Conservation (phyloP, 2,329 filamentous ascomycete genomes). For the Clonostachys rhizophaga region DNA sequence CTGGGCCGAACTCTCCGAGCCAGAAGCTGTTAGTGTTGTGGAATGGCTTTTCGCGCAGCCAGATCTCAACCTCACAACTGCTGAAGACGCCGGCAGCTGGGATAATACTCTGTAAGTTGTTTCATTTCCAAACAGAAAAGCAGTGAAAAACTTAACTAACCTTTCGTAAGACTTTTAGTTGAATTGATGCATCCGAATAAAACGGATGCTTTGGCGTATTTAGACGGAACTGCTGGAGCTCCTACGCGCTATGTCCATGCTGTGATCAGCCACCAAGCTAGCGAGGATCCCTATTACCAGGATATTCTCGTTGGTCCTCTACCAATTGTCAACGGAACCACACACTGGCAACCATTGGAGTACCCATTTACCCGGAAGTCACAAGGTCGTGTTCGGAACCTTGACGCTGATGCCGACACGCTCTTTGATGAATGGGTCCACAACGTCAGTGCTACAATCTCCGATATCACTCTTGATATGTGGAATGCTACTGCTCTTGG, state of each 20-base stretch:
- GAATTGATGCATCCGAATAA: constrained; percentile 3
- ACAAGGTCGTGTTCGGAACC: constrained; percentile 7
- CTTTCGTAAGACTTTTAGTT: constrained; percentile 30
- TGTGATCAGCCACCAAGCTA: constrained; percentile 30
- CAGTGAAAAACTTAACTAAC: constrained; percentile 26
- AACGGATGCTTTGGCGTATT: constrained; percentile 3
- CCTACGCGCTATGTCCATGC: constrained; percentile 18
- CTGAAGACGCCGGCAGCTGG: constrained; percentile 23
- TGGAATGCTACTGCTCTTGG: constrained; percentile 30
- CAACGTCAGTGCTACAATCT: background rate
- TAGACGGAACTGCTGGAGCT: constrained; percentile 1
- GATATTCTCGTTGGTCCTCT: constrained; percentile 46
- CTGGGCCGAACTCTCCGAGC: no score
- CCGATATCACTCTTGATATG: background rate
- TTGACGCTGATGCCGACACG: no score
- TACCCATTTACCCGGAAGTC: constrained; percentile 29
- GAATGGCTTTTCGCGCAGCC: constrained; percentile 29
- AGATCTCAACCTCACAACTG: constrained; percentile 30
- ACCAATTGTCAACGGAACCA: constrained; percentile 31
- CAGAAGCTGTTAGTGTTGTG: constrained; percentile 18
- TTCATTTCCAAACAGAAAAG: constrained; percentile 22
- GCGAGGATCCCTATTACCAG: constrained; percentile 27
- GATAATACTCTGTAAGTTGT: constrained; percentile 23
- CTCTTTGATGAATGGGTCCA: constrained; percentile 1
- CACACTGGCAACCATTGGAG: constrained; percentile 27